Evolutionary conservation across 306 rosid species (phyloP), one percentile per base, ranked within the genome.

Genomic region (Benincasa hispida): DNA sequence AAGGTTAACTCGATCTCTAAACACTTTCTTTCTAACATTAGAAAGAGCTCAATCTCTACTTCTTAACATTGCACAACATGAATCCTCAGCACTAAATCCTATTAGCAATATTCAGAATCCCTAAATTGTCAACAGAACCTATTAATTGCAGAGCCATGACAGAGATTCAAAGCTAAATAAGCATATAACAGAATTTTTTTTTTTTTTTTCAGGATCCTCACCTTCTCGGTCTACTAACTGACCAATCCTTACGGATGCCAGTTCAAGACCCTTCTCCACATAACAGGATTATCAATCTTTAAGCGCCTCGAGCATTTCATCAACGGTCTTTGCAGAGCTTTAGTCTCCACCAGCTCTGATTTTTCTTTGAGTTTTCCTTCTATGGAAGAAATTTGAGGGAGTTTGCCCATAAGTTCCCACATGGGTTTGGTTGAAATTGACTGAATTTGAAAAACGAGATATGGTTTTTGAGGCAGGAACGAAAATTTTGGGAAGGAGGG

Each of bases 91-190:
- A 74, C 76, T 63, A 76, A 60, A 51, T 79, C 87, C 88, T 84
- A 85, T 88, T 93, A 5, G 91, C 93, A 89, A 79, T 88, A 37
- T 87, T 88, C 78, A 91, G 91, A 55, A 77, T 87, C 65, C 92
- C 97, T 72, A 89, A 82, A 87, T 97, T 91, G 73, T 91, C 96
- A 86, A 72, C 80, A 18, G 96, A 89, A 76, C 97, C 97, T 86
- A 91, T 39, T 3, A 93, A 82, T 76, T 91, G 97, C 67, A 93
- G 85, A 81, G 91, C 80, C 98, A 91, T 91, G 55, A 50, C 55
- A 50, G 55, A 10, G 96, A 34, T 84, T 88, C 78, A 91, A 86
- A 57, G 97, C 92, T 58, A 88, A 84, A 30, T 69, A 67, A 27
- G 96, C 93, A 77, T 89, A 93, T 17, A 85, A 85, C 45, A 89